phyloP scores from a whole-genome alignment of 805 yeast genomes.

The Metschnikowia corniflorae region DNA sequence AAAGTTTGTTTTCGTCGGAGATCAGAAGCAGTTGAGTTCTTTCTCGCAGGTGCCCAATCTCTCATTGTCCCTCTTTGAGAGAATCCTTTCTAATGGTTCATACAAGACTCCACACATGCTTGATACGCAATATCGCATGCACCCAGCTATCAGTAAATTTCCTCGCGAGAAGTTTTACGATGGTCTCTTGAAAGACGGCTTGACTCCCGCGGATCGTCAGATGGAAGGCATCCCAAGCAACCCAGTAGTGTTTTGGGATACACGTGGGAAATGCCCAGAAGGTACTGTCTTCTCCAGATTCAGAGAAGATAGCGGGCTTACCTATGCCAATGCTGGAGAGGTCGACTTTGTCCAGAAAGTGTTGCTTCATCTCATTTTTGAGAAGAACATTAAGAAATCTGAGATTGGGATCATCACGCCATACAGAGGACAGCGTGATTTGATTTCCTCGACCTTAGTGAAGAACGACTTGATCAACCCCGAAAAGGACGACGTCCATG shows the following conservation, averaged over 20 bases:
- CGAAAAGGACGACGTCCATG: constrained; percentile 39
- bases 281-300: constrained; percentile 44
- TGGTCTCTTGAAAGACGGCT: constrained; percentile 53
- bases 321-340: constrained; percentile 57
- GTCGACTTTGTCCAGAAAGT: constrained; percentile 45
- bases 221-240: constrained; percentile 42
- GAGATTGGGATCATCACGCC: constrained; percentile 66
- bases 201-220: constrained; percentile 48
- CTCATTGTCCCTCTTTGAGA: constrained; percentile 65
- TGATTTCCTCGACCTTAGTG: constrained; percentile 49
- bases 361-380: constrained; percentile 48
- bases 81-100: constrained; percentile 60
- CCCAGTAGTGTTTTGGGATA: constrained; percentile 62
- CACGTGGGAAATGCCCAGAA: constrained; percentile 47
- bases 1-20: constrained; percentile 70
- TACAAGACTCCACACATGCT: constrained; percentile 62
- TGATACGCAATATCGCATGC: constrained; percentile 68
- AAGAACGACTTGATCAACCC: constrained; percentile 58
- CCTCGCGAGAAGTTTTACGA: constrained; percentile 52
- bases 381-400: constrained; percentile 46
- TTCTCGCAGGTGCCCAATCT: constrained; percentile 66
- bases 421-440: constrained; percentile 71
- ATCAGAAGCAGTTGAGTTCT: constrained; percentile 70
- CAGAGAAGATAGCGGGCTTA: constrained; percentile 51
- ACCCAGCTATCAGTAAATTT: constrained; percentile 58